Evolutionary conservation across 192 early-diverging fungal genomes (phyloP), one percentile per base, ranked within the genome.

Genomic region (Coemansia sp.): DNA sequence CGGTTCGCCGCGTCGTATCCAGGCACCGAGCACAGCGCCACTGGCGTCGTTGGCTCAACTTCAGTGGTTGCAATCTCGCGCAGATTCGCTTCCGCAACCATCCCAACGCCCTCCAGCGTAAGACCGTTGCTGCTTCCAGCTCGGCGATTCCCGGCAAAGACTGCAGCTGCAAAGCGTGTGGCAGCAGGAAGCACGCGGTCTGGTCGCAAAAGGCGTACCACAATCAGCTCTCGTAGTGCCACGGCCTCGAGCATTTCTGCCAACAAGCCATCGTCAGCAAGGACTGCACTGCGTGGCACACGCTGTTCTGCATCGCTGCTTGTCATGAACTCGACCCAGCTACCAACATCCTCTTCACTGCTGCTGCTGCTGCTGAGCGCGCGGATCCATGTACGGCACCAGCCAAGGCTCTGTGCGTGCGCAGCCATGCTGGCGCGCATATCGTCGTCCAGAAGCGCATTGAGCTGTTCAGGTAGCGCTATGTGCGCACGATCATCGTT

Each of bases 1-100:
- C 93, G 89, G 53, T 94, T 90, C 58, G 94, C 94, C 16, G 96
- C 96, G 78, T 99, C 98, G 79, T 96, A 92, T 40, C 98, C 98
- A 34, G 92, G 91, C 13, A 91, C 87, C 16, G 94, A 92, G 76
- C 93, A 97, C 46, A 99, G 88, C 6, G 93, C 94, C 33, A 99
- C 83, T 4, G 95, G 95, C 26, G 90, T 94, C n/a, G 79, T 63
- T 1, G 87, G 71, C 31, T 77, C 79, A 43, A 86, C 84, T 74
- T 98, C 97, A 23, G 89, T 82, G 1, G 82, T 53, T 0, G 93
- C 91, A 16, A 96, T 71, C 21, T 82, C 66, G 5, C 85, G 69
- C 48, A 98, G 71, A 40, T 92, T 87, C 42, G 94, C 79, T 16
- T 92, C 93, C 4, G 87, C 69, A 37, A 61, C 68, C 48, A 76